phyloP scores from a whole-genome alignment of 2,329 filamentous ascomycete species.

The Claviceps purpurea region DNA sequence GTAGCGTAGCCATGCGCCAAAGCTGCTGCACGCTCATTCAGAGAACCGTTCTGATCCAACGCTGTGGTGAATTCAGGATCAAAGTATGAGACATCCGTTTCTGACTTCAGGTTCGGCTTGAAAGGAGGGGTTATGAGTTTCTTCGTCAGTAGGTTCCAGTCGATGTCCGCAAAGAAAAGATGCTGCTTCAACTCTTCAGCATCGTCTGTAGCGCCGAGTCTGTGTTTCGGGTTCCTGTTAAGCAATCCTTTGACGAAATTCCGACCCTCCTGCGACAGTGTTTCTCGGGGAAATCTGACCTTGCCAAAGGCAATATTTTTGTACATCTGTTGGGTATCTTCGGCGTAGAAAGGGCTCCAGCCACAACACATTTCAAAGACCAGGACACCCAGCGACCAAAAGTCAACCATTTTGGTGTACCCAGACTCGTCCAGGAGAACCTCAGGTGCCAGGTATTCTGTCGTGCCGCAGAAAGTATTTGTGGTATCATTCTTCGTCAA shows the following conservation, averaged over 20 bases:
- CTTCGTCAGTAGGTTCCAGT: slow-evolving; percentile 78
- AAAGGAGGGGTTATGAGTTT: slow-evolving; percentile 94
- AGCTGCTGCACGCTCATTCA: slow-evolving; percentile 83
- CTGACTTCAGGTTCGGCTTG: slow-evolving; percentile 92
- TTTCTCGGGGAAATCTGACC: slow-evolving; percentile 89
- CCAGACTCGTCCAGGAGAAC: slow-evolving; percentile 91
- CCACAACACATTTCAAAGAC: slow-evolving; percentile 99
- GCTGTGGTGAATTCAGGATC: slow-evolving; percentile 98
- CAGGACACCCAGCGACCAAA: slow-evolving; percentile 93
- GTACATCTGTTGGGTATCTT: slow-evolving; percentile 99
- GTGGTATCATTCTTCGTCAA: slow-evolving; percentile 94
- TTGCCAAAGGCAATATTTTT: slow-evolving; percentile 99
- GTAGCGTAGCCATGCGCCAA: slow-evolving; percentile 75
- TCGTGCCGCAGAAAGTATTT: slow-evolving; percentile 97
- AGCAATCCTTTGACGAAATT: slow-evolving; percentile 97
- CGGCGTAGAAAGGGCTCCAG: slow-evolving; percentile 97
- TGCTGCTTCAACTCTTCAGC: slow-evolving; percentile 90
- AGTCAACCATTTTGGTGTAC: slow-evolving; percentile 99
- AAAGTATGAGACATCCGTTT: slow-evolving; percentile 95
- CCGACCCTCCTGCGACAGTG: slow-evolving; percentile 81
- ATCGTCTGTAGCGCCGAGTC: slow-evolving; percentile 79
- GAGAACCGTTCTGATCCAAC: slow-evolving; percentile 68
- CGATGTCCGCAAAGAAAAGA: slow-evolving; percentile 85
- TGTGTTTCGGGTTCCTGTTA: slow-evolving; percentile 92
- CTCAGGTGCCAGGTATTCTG: slow-evolving; percentile 91